phyloP scores from a whole-genome alignment of 768 basidiomycete species.

The Hebeloma cylindrosporum region DNA sequence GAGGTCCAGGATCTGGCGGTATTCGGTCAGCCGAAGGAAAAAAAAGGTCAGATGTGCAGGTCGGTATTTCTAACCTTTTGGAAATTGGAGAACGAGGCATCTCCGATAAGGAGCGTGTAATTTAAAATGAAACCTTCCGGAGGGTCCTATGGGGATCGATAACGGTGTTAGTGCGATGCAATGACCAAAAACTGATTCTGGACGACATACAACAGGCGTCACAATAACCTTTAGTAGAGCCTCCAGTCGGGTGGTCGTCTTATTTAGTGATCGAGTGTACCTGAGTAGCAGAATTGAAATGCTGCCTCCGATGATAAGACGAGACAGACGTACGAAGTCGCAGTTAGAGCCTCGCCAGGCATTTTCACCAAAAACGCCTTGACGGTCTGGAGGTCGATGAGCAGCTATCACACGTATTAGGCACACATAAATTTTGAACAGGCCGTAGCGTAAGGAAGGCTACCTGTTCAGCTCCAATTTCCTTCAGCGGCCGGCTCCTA shows the following conservation, averaged over 20 bases:
- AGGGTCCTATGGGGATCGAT: constrained; percentile 62
- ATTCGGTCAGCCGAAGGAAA: neutral
- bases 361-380: constrained; percentile 82
- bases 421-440: neutral
- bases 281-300: constrained; percentile 38
- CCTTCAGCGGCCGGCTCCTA: constrained; percentile 85
- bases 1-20: constrained; percentile 79
- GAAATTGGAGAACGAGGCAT: constrained; percentile 95
- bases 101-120: constrained; percentile 91
- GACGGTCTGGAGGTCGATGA: constrained; percentile 88
- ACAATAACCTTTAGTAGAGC: constrained; percentile 94
- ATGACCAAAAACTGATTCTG: neutral
- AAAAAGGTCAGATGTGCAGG: neutral
- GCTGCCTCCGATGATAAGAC: neutral
- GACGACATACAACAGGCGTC: constrained; percentile 74
- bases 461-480: constrained; percentile 95
- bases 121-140: constrained; percentile 94
- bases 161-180: neutral
- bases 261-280: constrained; percentile 80
- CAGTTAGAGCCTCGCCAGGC: constrained; percentile 67
- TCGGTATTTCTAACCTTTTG: constrained; percentile 67
- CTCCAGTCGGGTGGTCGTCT: constrained; percentile 80
- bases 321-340: constrained; percentile 46
- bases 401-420: constrained; percentile 33
- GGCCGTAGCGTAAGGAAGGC: neutral